Evolutionary conservation across 768 basidiomycete species (phyloP), one percentile per base, ranked within the genome.

Genomic region (Epithele typhae): DNA sequence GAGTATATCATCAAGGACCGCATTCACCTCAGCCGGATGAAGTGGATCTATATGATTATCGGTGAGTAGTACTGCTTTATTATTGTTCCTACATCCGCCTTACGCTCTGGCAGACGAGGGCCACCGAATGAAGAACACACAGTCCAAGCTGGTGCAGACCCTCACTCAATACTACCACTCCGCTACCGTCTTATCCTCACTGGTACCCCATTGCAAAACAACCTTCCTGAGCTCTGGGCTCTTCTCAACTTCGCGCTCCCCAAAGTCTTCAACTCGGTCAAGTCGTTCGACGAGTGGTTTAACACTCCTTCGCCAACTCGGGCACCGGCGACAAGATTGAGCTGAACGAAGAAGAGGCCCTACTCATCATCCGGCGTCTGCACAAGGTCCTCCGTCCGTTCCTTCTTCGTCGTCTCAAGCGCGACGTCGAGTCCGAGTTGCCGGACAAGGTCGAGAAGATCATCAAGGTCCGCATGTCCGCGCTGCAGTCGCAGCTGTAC

Each of bases 231-330:
- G 66, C 69, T 97, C 34, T 96, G 94, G 93, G 79, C 94, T 0
- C 74, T 96, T 37, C 84, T 97, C 61, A 97, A 97, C 65, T 97
- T 97, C 62, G 92, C 87, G 25, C 76, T 92, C 5, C 92, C 92
- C 12, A 92, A 90, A 68, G 82, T 98, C 62, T 98, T 99, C 77
- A 98, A 97, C 71, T 98, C 95, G 0, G 93, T 96, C 51, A 95
- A 97, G 65, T 95, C 93, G 18, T 98, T 99, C 64, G 96, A 98
- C 59, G 96, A 98, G 62, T 99, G 96, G 96, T 99, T 98, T 77
- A 98, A 97, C 71, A 96, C 95, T 1, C 96, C 0, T 99, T 99
- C 56, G 95, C 96, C 49, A 97, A 92, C 67, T 92, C 93, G n/a
- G 95, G 95, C 24, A 89, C 90, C 0, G 87, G 88, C 8, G 96